Evolutionary conservation across 306 rosid species (phyloP), one percentile per base, ranked within the genome.

Genomic region (Macrotyloma uniflorum): DNA sequence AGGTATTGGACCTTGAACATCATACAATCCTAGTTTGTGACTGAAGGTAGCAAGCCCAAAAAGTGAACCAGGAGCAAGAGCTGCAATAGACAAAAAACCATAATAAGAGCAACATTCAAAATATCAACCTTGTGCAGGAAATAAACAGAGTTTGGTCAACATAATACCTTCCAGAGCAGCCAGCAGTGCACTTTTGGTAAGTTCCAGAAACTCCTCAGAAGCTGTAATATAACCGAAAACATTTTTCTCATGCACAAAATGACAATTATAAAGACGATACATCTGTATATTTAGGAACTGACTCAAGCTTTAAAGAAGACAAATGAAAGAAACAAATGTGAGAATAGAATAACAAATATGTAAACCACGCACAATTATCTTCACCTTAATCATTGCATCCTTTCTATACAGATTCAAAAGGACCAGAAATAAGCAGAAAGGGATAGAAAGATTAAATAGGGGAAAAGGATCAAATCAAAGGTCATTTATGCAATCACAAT

Each of bases 41-140:
- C 98, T 91, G 91, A 95, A 95, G 78, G 93, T 89, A 75, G 98
- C 98, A 82, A 95, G 95, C 79, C 98, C 98, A 83, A 95, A 95
- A 72, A 95, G 91, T 46, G 98, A 95, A 87, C 98, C 97, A 38
- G 98, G 98, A 84, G 86, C 87, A 80, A 95, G 95, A 86, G 97
- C 98, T 95, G 89, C 77, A 78, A 51, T 19, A 49, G 50, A 80
- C 45, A 40, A 36, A 74, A 80, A 35, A 57, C 22, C 57, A 67
- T 38, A 74, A 61, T 69, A 33, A 32, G 77, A 40, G 42, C 45
- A 72, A 50, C 54, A 11, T 61, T 82, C 81, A 67, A 36, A 67
- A 46, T 64, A 79, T 40, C 54, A 53, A 54, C 58, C 42, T 50
- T 40, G 53, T 26, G 81, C 81, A 75, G 80, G 61, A 79, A 79